A percentile compares a stretch with the other conserved stretches of the same genome.
Conservation (phyloP, 495 filamentous ascomycete species). For the Hypoxylon intermedium region DNA sequence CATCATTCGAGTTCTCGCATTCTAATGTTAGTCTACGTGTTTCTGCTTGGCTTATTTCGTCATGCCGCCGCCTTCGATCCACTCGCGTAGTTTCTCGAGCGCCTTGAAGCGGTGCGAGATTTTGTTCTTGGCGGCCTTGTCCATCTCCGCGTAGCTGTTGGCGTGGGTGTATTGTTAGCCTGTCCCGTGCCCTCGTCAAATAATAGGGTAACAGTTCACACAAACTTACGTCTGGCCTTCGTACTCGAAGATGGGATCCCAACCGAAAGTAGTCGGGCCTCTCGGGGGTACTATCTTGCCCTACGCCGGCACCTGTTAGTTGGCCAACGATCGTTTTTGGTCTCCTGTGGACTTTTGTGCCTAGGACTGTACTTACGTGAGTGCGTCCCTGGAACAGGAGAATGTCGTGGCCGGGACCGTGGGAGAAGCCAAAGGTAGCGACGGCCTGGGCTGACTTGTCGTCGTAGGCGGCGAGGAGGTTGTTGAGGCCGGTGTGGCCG, state of each 20-base stretch:
- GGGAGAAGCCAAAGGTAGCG: slow-evolving; percentile 92
- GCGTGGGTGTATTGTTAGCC: slow-evolving; percentile 7
- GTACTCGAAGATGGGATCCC: slow-evolving; percentile 97
- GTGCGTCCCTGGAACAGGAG: slow-evolving; percentile 93
- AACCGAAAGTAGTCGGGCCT: slow-evolving; percentile 83
- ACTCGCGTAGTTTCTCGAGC: slow-evolving; percentile 80
- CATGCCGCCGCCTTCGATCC: slow-evolving; percentile 66
- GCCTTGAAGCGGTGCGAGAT: slow-evolving; percentile 91
- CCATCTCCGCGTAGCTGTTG: slow-evolving; percentile 88
- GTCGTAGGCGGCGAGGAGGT: slow-evolving; percentile 85
- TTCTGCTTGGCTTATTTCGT: slow-evolving; percentile 46
- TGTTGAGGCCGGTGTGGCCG: slow-evolving; percentile 85
- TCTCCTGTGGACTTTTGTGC: too few relatives aligned
- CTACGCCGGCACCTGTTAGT: too few relatives aligned
- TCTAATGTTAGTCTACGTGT: too few relatives aligned
- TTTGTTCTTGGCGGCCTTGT: slow-evolving; percentile 86
- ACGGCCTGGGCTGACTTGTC: slow-evolving; percentile 92
- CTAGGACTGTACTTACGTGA: slow-evolving; percentile 46
- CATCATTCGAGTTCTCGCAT: too few relatives aligned
- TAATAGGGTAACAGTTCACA: too few relatives aligned
- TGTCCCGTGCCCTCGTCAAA: background rate
- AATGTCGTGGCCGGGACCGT: slow-evolving; percentile 82
- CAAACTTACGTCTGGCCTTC: slow-evolving; percentile 79
- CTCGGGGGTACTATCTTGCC: slow-evolving; percentile 78
- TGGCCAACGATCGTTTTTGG: too few relatives aligned